Conservation (phyloP, 2,329 filamentous ascomycete genomes). For the Volutella citrinella region DNA sequence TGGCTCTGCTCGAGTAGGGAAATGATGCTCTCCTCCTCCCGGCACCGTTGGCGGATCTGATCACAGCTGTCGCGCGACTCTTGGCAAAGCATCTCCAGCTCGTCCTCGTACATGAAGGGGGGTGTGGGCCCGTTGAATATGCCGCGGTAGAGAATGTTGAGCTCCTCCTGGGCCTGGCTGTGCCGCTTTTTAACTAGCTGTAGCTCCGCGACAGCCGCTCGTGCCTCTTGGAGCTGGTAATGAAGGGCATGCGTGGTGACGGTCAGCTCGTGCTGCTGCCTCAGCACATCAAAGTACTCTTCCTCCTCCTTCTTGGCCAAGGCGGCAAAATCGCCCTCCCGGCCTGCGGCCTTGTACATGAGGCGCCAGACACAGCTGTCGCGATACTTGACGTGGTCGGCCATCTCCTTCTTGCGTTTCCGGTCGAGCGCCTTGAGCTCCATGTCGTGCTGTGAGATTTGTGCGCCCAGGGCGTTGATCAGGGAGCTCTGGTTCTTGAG, state of each 20-base stretch:
- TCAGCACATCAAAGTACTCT: constrained; percentile 52
- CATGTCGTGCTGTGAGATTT: constrained; percentile 33
- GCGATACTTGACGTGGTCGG: constrained; percentile 49
- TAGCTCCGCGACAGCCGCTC: constrained; percentile 32
- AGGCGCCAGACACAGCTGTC: constrained; percentile 50
- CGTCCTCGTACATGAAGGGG: constrained; percentile 49
- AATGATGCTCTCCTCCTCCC: constrained; percentile 39
- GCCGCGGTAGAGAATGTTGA: constrained; percentile 46
- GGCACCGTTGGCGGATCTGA: constrained; percentile 29
- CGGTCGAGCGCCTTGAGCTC: constrained; percentile 34
- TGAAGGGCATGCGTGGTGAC: constrained; percentile 38
- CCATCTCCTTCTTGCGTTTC: constrained; percentile 43
- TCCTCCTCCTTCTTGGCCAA: constrained; percentile 49
- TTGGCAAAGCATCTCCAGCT: constrained; percentile 35
- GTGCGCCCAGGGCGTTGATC: constrained; percentile 40
- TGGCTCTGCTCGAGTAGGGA: constrained; percentile 35
- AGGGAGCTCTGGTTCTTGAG: constrained; percentile 44
- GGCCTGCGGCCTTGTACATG: constrained; percentile 46
- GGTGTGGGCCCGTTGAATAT: constrained; percentile 52
- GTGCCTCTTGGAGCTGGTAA: constrained; percentile 37
- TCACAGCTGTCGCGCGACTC: constrained; percentile 35
- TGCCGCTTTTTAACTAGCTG: constrained; percentile 33
- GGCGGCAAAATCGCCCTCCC: constrained; percentile 33
- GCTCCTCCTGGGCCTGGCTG: constrained; percentile 37
- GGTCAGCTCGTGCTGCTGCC: constrained; percentile 42